These are phyloP conservation scores for Ascoidea rubescens DNA, from an alignment of 805 yeast genomes.

Conservation along the genomic window DNA sequence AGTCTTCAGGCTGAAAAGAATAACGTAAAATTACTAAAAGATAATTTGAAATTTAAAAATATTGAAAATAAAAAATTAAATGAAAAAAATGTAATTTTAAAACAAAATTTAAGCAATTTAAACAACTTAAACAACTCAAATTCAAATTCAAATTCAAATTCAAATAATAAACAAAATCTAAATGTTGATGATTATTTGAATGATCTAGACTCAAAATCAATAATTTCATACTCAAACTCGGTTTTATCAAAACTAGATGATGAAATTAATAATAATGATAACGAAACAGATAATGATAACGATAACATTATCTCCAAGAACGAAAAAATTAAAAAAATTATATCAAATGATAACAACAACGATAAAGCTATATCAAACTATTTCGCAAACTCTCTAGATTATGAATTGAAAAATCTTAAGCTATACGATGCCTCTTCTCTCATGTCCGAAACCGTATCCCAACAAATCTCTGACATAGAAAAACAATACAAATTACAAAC, in stretches of 20 bases:
- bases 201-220: background rate
- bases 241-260: background rate
- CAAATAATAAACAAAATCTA: too few relatives aligned
- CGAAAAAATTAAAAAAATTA: background rate
- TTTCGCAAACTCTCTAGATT: background rate
- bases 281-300: background rate
- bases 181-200: too few relatives aligned
- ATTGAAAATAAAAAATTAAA: background rate
- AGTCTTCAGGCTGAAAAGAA: background rate
- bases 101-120: too few relatives aligned
- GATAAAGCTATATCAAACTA: too few relatives aligned
- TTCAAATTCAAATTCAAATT: background rate
- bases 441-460: background rate
- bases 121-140: too few relatives aligned
- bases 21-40: background rate
- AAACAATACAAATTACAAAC: constrained; percentile 2
- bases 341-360: background rate
- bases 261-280: background rate
- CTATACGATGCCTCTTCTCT: background rate
- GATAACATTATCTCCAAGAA: constrained; percentile 1
- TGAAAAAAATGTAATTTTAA: background rate
- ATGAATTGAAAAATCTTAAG: background rate
- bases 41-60: too few relatives aligned
- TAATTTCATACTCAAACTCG: background rate
- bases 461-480: constrained; percentile 2